Evolutionary conservation across 441 rosid species (phyloP).

Genomic region (Adansonia rubrostipa): DNA sequence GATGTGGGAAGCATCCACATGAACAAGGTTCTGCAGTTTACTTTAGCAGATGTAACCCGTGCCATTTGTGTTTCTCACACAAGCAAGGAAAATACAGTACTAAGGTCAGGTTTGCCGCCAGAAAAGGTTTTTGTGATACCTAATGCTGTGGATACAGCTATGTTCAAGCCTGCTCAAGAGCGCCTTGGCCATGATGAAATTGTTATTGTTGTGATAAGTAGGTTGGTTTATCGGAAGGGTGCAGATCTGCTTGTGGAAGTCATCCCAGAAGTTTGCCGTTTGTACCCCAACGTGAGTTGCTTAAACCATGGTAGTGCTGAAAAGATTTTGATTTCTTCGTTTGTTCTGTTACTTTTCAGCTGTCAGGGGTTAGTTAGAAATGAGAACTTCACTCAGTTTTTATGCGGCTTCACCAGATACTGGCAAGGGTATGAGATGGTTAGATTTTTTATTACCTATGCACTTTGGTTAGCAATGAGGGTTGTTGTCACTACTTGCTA

Average conservation of each 20-base stretch:
- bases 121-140: constrained; percentile 88
- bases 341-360: constrained; percentile 4
- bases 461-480: not conserved
- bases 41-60: constrained; percentile 91
- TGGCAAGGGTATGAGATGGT: constrained; percentile 13
- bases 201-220: constrained; percentile 87
- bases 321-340: constrained; percentile 11
- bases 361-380: constrained; percentile 15
- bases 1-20: constrained; percentile 97
- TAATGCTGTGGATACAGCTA: constrained; percentile 97
- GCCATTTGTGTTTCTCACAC: constrained; percentile 97
- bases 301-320: not conserved
- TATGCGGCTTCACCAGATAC: not conserved
- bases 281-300: constrained; percentile 76
- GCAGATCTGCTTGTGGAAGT: constrained; percentile 98
- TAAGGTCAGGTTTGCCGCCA: constrained; percentile 84
- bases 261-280: constrained; percentile 84
- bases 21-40: constrained; percentile 95
- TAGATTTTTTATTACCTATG: constrained; percentile 13
- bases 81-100: constrained; percentile 93
- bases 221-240: constrained; percentile 95
- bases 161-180: constrained; percentile 80
- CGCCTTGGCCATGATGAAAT: constrained; percentile 63
- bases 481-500: constrained; percentile 4
- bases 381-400: not conserved